Conservation (phyloP, 2,329 filamentous ascomycete species). For the Thelonectria olida region DNA sequence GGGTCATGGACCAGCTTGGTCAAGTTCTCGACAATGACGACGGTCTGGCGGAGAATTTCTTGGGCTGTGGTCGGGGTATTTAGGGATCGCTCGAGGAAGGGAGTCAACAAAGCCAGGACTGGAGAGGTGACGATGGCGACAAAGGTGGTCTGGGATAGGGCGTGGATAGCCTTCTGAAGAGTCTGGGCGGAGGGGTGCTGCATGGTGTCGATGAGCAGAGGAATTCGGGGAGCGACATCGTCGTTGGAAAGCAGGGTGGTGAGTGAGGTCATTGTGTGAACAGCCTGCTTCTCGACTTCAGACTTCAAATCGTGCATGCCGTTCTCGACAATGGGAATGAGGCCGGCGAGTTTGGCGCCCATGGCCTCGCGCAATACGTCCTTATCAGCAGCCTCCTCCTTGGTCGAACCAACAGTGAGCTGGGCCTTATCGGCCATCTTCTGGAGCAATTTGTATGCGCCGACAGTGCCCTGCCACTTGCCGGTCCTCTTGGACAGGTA, state of each 20-base stretch:
- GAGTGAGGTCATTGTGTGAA: constrained; percentile 89
- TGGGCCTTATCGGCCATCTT: constrained; percentile 96
- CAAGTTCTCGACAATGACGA: constrained; percentile 96
- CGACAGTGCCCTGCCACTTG: constrained; percentile 97
- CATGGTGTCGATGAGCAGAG: constrained; percentile 93
- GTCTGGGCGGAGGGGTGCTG: constrained; percentile 90
- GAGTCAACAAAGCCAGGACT: constrained; percentile 92
- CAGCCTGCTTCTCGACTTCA: constrained; percentile 89
- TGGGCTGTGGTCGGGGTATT: constrained; percentile 92
- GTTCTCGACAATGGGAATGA: constrained; percentile 90
- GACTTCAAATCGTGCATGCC: constrained; percentile 97
- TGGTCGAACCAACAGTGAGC: constrained; percentile 78
- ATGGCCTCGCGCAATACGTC: constrained; percentile 90
- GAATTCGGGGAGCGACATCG: constrained; percentile 91
- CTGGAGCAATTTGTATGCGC: constrained; percentile 84
- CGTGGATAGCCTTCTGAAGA: constrained; percentile 95
- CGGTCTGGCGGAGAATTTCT: constrained; percentile 93
- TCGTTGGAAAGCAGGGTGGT: constrained; percentile 94
- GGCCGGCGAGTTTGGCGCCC: constrained; percentile 83
- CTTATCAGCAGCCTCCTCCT: constrained; percentile 87
- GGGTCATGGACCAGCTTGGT: constrained; percentile 97
- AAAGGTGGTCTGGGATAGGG: constrained; percentile 97
- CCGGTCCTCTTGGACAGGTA: constrained; percentile 87
- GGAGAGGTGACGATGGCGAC: constrained; percentile 96
- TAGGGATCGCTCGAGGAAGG: constrained; percentile 90